These are phyloP conservation scores for Gossypium stocksii DNA, from an alignment of 345 rosid species.

Conservation along the genomic window DNA sequence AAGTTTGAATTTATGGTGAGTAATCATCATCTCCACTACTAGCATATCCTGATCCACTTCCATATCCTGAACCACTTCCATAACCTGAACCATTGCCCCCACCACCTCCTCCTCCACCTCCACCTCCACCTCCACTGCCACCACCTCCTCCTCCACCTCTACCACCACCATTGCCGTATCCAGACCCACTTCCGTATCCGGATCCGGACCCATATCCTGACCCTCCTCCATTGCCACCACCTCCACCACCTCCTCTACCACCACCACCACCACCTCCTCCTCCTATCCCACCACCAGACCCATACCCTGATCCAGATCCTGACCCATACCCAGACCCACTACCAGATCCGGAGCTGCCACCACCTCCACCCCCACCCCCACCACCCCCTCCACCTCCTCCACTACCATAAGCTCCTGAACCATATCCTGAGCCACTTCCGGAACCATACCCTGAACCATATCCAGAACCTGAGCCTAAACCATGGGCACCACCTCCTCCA, in stretches of 20 bases:
- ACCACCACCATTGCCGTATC: background rate
- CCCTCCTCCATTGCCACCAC: slow-evolving; percentile 32
- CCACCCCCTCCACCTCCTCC: slow-evolving; percentile 34
- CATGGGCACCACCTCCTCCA: slow-evolving; percentile 7
- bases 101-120: slow-evolving; percentile 26
- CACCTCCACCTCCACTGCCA: slow-evolving; percentile 20
- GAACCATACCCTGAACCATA: slow-evolving; percentile 35
- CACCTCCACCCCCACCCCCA: slow-evolving; percentile 28
- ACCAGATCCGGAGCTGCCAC: slow-evolving; percentile 23
- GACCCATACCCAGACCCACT: slow-evolving; percentile 27
- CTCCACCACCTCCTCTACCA: slow-evolving; percentile 10
- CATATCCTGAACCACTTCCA: slow-evolving; percentile 23
- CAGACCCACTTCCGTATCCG: slow-evolving; percentile 14
- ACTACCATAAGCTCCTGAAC: slow-evolving; percentile 26
- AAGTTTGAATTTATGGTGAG: background rate
- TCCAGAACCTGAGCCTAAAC: slow-evolving; percentile 13
- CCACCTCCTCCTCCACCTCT: slow-evolving; percentile 37
- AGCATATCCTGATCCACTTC: slow-evolving; percentile 12
- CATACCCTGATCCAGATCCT: background rate
- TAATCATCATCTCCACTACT: background rate
- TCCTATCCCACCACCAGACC: slow-evolving; percentile 19
- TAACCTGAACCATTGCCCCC: slow-evolving; percentile 33
- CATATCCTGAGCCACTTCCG: slow-evolving; percentile 43
- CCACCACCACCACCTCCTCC: slow-evolving; percentile 31
- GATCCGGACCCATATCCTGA: background rate